Base-by-base conservation (phyloP, 306 rosid species). In the Potentilla sterilis region DNA sequence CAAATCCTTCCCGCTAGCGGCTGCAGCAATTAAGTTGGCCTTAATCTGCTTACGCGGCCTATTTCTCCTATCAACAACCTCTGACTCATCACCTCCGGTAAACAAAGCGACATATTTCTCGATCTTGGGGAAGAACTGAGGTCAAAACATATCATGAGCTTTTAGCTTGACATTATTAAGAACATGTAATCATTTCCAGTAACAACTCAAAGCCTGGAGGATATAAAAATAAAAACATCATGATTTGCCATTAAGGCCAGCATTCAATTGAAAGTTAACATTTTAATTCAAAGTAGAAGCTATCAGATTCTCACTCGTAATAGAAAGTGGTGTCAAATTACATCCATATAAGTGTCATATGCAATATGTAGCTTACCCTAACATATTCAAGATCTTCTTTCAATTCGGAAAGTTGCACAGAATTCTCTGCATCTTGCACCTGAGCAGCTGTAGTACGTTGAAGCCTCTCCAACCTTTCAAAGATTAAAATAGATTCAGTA, bases 71-170 rank as follows among this genome's bases (percentile, higher is more conserved):
- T 86, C 97, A 89, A 86, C 86, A 34, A 82, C 55, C 80, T 86
- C 91, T 32, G 84, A 77, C 64, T 78, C 91, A 57, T 89, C 99
- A 63, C 87, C 85, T 67, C 97, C 97, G 61, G 84, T 81, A 86
- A 92, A 90, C 69, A 95, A 79, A 57, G 99, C 88, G 24, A 95
- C 93, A 52, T 95, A 95, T 78, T 90, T 95, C 85, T 95, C 97
- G 66, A 86, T 92, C 92, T 92, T 95, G 72, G 99, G 99, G 82
- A 95, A 95, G 86, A 92, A 92, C 99, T 95, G 90, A 91, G 35
- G 74, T 75, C 1, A 47, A 83, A 6, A 75, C 35, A 58, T 44
- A 74, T 46, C 35, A 72, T 65, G 57, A 84, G 42, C 40, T 40
- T 80, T 82, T 73, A 86, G 80, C 52, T 81, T 51, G 49, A 34